These are phyloP conservation scores for Penicillium turbatum DNA, from an alignment of 495 filamentous ascomycete species.

Conservation along the genomic window DNA sequence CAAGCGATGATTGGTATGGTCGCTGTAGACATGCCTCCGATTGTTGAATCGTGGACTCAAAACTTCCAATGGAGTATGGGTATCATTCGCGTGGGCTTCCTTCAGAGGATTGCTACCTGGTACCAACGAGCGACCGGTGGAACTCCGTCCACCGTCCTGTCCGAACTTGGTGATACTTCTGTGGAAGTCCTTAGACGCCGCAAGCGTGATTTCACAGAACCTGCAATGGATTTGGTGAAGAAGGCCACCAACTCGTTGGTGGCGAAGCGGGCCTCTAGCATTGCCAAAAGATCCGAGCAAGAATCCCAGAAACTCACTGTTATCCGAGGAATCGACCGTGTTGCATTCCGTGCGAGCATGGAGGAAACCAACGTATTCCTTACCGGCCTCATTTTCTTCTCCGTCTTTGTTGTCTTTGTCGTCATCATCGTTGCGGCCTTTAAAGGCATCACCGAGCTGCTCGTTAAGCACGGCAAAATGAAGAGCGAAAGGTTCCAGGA, in stretches of 20 bases:
- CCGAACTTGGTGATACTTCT: constrained; percentile 67
- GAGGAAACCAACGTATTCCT: constrained; percentile 93
- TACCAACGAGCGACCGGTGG: constrained; percentile 94
- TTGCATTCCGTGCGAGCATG: constrained; percentile 79
- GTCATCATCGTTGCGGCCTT: constrained; percentile 70
- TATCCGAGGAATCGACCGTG: constrained; percentile 83
- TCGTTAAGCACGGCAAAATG: constrained; percentile 70
- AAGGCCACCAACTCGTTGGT: constrained; percentile 48
- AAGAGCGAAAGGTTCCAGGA: constrained; percentile 87
- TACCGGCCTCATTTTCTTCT: constrained; percentile 87
- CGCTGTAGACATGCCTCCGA: constrained; percentile 78
- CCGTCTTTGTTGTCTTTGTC: constrained; percentile 71
- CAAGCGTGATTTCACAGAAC: constrained; percentile 42
- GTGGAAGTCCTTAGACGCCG: constrained; percentile 77
- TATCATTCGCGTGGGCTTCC: constrained; percentile 82
- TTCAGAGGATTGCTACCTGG: constrained; percentile 89
- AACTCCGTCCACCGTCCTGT: constrained; percentile 74
- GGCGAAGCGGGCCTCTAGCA: constrained; percentile 38
- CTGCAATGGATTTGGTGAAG: constrained; percentile 38
- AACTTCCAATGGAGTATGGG: constrained; percentile 99
- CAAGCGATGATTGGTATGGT: constrained; percentile 94
- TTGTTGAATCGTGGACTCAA: constrained; percentile 92
- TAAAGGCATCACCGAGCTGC: constrained; percentile 72
- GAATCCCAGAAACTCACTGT: constrained; percentile 54
- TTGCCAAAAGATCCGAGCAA: constrained; percentile 36